Evolutionary conservation across 2,329 filamentous ascomycete genomes (phyloP), one percentile per base, ranked within the genome.

Genomic region (Stachybotrys chartarum): DNA sequence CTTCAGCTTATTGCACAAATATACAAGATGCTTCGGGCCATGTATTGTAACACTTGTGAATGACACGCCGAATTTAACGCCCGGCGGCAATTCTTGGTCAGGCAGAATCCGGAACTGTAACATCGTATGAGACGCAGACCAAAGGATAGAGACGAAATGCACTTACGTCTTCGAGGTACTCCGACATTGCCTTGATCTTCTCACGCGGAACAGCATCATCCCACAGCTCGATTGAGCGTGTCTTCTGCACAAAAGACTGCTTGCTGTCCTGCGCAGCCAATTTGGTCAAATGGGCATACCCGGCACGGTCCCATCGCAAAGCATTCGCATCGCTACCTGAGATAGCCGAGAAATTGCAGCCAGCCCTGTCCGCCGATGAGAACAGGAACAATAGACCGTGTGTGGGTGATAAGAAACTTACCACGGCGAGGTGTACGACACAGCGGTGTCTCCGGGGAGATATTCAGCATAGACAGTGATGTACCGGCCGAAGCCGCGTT

Each of bases 271-370:
- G 57, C 6, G 61, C 57, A 10, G 70, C 70, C 11, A 74, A 57
- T 52, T 60, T 60, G 2, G 59, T 63, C 17, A 75, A 64, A 44
- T 72, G 62, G 12, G 63, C 61, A 50, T 75, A 76, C 1, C 72
- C 72, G 8, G 66, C 52, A 2, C 63, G 66, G 53, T 75, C 73
- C 72, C 72, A 75, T 24, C 67, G 66, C 44, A 75, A 57, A 0
- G 71, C 72, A 50, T 74, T 74, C 12, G 60, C 55, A 53, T 75
- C 70, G n/a, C 58, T 67, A n/a, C 71, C 71, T 1, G 72, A 74
- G 45, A 75, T 70, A 35, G 69, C 49, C 1, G 72, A 75, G 58
- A 74, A 74, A 56, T 75, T 75, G 55, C 69, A 72, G 8, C 72
- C 72, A 7, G 72, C 72, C 69, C 71, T 67, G 49, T 6, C 11